A percentile compares a stretch with the other conserved stretches of the same genome.
Evolutionary conservation across 441 rosid genomes (phyloP).

Genomic region (Iberis amara): DNA sequence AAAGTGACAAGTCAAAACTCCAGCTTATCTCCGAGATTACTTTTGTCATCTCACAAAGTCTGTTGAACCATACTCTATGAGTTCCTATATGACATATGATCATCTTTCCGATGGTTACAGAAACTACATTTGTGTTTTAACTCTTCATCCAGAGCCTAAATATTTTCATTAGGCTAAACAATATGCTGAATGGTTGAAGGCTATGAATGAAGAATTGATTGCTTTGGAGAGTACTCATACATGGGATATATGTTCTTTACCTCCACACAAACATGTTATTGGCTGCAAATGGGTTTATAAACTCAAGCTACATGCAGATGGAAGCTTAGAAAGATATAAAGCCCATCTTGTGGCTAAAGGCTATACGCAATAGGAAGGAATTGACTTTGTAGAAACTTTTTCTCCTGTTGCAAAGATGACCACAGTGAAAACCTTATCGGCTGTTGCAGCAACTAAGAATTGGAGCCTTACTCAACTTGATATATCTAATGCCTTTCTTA

Average conservation of each 20-base stretch:
- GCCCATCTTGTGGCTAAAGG: background rate
- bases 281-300: background rate
- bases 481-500: background rate
- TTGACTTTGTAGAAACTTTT: background rate
- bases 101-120: background rate
- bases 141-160: background rate
- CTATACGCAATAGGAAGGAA: background rate
- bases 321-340: background rate
- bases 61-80: no score
- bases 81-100: no score
- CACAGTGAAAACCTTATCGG: background rate
- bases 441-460: background rate
- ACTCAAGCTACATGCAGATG: background rate
- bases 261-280: background rate
- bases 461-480: background rate
- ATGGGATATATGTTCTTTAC: background rate
- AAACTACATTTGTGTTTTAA: background rate
- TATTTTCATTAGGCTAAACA: background rate
- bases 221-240: background rate
- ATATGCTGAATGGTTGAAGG: background rate
- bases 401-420: background rate
- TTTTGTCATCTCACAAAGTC: no score
- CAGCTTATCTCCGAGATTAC: no score
- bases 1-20: no score
- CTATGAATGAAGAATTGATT: background rate